phyloP scores from a whole-genome alignment of 805 yeast species.

The Lipomyces sp. region DNA sequence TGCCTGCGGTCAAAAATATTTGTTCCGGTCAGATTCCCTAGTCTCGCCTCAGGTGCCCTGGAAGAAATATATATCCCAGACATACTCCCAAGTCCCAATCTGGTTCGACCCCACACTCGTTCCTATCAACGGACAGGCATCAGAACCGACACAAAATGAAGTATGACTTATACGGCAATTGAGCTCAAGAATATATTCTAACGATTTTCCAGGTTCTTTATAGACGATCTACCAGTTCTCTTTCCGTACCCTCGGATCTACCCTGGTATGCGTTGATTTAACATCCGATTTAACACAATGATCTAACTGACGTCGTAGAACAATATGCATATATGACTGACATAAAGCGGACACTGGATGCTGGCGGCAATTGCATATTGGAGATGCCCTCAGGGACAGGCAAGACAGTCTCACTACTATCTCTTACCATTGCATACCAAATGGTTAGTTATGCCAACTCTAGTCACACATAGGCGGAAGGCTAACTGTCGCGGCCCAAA shows the following conservation, averaged over 20 bases:
- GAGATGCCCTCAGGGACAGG: slow-evolving; percentile 99
- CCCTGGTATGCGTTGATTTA: slow-evolving; percentile 52
- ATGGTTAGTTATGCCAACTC: slow-evolving; percentile 48
- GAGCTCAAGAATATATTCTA: background rate
- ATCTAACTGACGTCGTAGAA: slow-evolving; percentile 50
- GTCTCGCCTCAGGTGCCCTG: too few species aligned
- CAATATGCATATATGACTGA: slow-evolving; percentile 98
- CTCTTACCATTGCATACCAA: slow-evolving; percentile 93
- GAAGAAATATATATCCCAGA: too few species aligned
- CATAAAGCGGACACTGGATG: slow-evolving; percentile 89
- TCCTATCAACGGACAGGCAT: background rate
- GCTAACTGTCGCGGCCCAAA: slow-evolving; percentile 33
- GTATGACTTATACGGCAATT: slow-evolving; percentile 18
- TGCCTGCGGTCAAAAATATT: background rate
- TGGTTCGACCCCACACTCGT: too few species aligned
- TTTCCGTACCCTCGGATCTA: slow-evolving; percentile 97
- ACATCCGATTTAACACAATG: background rate
- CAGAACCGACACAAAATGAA: slow-evolving; percentile 24
- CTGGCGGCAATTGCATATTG: slow-evolving; percentile 92
- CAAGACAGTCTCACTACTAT: slow-evolving; percentile 87
- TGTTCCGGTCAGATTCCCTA: background rate
- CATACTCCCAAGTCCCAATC: background rate
- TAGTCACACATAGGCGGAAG: background rate
- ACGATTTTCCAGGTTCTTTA: slow-evolving; percentile 63
- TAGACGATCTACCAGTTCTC: slow-evolving; percentile 92